Evolutionary conservation across 1,284 basidiomycete genomes (phyloP), one percentile per base, ranked within the genome.

Genomic region (Ganoderma multipileum): DNA sequence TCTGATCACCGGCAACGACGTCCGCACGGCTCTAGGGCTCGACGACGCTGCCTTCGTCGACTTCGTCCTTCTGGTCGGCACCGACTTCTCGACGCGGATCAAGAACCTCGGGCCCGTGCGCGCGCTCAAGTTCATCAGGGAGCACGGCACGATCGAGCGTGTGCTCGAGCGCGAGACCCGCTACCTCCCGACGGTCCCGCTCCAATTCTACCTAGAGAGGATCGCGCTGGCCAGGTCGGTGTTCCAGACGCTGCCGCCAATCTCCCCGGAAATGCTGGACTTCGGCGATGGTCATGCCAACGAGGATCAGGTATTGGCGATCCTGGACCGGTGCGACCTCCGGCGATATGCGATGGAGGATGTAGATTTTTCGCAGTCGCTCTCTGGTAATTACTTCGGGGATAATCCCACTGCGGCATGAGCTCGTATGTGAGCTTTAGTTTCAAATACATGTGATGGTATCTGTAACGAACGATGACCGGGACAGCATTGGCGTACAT

Each of bases 31-130:
- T 7, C 85, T 95, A 33, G 78, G 83, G 9, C 85, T 97, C 39
- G 80, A 86, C 65, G 83, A 82, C 3, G 75, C 82, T 0, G 77
- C 85, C 63, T 96, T 88, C 78, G 80, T 96, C 74, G 96, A 97
- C 80, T 95, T 96, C 77, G 90, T 88, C 0, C 85, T 97, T 55
- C 84, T 97, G 2, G 86, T 95, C 16, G 95, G 95, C 5, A 97
- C 95, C 0, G 95, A 97, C 79, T 96, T 97, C 73, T 91, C 93
- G 0, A 87, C 90, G 57, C 88, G 95, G 1, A 92, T 97, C 71
- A 90, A 87, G 68, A 89, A 91, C 64, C 82, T 97, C 3, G 95
- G 95, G 0, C 94, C 95, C 0, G 78, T 80, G 0, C 89, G 88
- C 1, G 94, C 94, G 0, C 86, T 92, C 75, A 87, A 87, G 70